Conservation (phyloP, 108 stramenopile species). For the Nitzschia sp. region DNA sequence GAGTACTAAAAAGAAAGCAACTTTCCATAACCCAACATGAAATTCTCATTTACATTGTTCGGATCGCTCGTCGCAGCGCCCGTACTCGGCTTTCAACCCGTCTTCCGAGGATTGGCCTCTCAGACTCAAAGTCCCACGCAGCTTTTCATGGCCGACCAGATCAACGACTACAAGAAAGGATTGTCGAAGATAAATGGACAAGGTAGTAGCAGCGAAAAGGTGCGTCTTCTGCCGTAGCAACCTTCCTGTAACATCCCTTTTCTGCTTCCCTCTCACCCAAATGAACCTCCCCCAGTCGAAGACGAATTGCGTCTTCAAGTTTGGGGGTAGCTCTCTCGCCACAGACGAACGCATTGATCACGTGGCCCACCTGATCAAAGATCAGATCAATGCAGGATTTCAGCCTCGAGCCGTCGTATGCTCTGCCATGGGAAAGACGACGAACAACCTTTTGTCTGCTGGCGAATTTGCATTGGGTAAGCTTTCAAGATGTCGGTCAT, state of each 20-base stretch:
- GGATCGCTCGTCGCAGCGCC: background rate
- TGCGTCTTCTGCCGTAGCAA: too few species aligned
- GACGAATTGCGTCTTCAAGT: slow-evolving; percentile 71
- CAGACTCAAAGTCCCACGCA: slow-evolving; percentile 7
- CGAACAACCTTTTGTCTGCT: slow-evolving; percentile 86
- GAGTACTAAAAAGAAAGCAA: too few species aligned
- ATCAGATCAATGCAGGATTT: slow-evolving; percentile 71
- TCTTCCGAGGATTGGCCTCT: background rate
- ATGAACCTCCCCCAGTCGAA: too few species aligned
- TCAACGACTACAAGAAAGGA: slow-evolving; percentile 34
- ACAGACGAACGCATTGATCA: slow-evolving; percentile 86
- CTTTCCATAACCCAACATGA: too few species aligned
- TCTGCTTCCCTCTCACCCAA: too few species aligned
- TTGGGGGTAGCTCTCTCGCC: slow-evolving; percentile 93
- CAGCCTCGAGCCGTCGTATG: slow-evolving; percentile 84
- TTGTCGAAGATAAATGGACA: slow-evolving; percentile 20
- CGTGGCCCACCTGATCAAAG: slow-evolving; percentile 88
- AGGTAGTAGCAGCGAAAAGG: background rate
- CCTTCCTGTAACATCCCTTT: too few species aligned
- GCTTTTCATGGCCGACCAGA: slow-evolving; percentile 31
- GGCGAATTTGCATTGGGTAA: slow-evolving; percentile 89
- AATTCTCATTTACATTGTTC: background rate
- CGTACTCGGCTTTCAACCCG: background rate
- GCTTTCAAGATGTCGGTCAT: too few species aligned
- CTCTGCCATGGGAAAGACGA: slow-evolving; percentile 98